Conservation (phyloP, 495 filamentous ascomycete genomes). For the Tetracladium marchalianum region DNA sequence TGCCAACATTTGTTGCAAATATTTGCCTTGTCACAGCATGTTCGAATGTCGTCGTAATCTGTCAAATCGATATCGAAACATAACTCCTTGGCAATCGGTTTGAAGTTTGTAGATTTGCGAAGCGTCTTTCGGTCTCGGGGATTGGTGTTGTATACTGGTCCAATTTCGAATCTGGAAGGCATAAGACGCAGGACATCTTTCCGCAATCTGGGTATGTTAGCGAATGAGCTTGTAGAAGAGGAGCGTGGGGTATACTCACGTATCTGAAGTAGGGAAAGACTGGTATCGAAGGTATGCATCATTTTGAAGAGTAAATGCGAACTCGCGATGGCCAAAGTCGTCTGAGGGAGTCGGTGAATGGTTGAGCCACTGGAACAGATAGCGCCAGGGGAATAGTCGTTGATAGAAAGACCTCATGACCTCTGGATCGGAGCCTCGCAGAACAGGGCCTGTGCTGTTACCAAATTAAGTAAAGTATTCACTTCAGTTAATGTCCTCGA, state of each 20-base stretch:
- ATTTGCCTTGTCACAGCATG: slow-evolving; percentile 85
- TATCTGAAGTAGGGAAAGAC: slow-evolving; percentile 74
- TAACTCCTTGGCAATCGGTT: slow-evolving; percentile 77
- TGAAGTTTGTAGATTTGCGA: slow-evolving; percentile 61
- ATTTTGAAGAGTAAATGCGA: slow-evolving; percentile 83
- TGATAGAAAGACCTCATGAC: slow-evolving; percentile 89
- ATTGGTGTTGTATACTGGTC: slow-evolving; percentile 87
- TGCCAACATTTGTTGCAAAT: slow-evolving; percentile 94
- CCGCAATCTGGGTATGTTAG: slow-evolving; percentile 49
- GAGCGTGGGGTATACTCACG: slow-evolving; percentile 40
- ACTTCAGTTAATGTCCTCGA: too few relatives aligned
- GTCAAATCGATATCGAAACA: slow-evolving; percentile 99
- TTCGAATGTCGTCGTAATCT: slow-evolving; percentile 94
- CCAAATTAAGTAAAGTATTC: background rate
- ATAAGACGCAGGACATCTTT: slow-evolving; percentile 82
- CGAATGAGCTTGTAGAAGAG: slow-evolving; percentile 4
- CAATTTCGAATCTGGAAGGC: slow-evolving; percentile 94
- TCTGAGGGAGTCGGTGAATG: slow-evolving; percentile 76
- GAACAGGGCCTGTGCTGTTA: slow-evolving; percentile 15
- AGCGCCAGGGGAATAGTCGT: slow-evolving; percentile 89
- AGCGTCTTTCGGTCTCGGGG: slow-evolving; percentile 87
- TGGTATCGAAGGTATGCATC: slow-evolving; percentile 90
- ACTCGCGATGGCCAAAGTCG: slow-evolving; percentile 90
- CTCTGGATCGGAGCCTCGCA: slow-evolving; percentile 56
- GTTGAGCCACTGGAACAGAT: slow-evolving; percentile 96